A percentile compares a stretch with the other conserved stretches of the same genome.
phyloP scores from a whole-genome alignment of 1,139 yeast genomes.

The Pneumocystis oryctolagi region DNA sequence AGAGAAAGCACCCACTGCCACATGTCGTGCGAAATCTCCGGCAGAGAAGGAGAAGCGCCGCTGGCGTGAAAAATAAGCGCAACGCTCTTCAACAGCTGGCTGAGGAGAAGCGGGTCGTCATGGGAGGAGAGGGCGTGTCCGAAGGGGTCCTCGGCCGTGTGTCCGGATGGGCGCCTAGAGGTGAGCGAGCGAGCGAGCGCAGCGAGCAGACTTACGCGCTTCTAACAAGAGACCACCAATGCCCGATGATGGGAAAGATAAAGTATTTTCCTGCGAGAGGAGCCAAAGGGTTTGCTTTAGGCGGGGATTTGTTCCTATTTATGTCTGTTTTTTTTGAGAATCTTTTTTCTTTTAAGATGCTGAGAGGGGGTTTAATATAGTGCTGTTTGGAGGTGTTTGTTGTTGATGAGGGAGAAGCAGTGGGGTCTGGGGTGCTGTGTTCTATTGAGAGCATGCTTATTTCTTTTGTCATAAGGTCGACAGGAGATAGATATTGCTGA shows the following conservation, averaged over 20 bases:
- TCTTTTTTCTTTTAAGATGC: neutral
- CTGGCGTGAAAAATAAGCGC: too few relatives aligned
- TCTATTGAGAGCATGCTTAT: neutral
- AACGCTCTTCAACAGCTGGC: too few relatives aligned
- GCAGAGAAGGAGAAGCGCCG: too few relatives aligned
- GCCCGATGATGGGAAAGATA: neutral
- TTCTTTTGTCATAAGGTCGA: neutral
- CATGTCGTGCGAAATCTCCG: too few relatives aligned
- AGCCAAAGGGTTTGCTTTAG: neutral
- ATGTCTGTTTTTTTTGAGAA: neutral
- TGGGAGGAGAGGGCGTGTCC: too few relatives aligned
- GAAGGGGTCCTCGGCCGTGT: too few relatives aligned
- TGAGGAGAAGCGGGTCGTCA: too few relatives aligned
- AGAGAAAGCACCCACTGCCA: too few relatives aligned
- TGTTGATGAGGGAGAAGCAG: neutral
- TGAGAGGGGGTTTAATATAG: too few relatives aligned
- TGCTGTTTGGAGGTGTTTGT: neutral
- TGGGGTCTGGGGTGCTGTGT: neutral
- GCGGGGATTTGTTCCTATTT: neutral
- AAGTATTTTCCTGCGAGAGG: neutral
- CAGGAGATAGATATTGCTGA: neutral
- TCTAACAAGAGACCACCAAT: neutral
- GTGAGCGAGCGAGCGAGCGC: too few relatives aligned
- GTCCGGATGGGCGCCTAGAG: too few relatives aligned
- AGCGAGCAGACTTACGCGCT: too few relatives aligned